Base-by-base conservation (phyloP, 768 basidiomycete species). In the Lactarius trivialis region DNA sequence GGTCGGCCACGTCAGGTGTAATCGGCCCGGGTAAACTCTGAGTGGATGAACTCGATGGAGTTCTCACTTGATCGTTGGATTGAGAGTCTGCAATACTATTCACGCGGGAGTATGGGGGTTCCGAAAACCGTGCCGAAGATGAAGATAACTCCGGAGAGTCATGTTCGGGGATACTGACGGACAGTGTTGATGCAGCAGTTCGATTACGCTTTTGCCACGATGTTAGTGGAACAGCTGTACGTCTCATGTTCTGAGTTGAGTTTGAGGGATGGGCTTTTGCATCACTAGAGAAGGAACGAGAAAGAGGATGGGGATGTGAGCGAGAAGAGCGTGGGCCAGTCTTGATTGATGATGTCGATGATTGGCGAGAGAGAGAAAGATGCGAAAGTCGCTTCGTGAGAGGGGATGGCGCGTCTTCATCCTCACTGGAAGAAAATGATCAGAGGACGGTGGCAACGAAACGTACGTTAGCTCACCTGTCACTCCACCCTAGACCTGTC, bases 401-500 rank as follows among this genome's bases (percentile, higher is more conserved):
- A 28, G 74, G 71, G 1, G 73, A 74, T 9, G 76, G 76, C 11
- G 76, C 75, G 55, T 75, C 76, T 60, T 77, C 76, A 65, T 77
- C 76, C 66, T 77, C 76, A 64, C 76, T 76, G 54, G 30, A 49
- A n/a, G 33, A 12, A 15, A 30, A 12, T 3, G 11, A 19, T 57
- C 12, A 59, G 30, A 21, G 19, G 48, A 52, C 15, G 41, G 12
- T 28, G 15, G 12, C 12, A n/a, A 36, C 50, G 36, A 39, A 39
- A 24, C 28, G 15, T n/a, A 39, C 69, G 43, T 26, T 24, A 48
- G 14, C 45, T 48, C 24, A 76, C 72, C 74, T 75, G 65, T 78
- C 76, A 52, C 76, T 76, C 76, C 76, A 78, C 1, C 76, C 76
- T 12, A 78, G 68, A 1, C 76, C 76, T 12, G 76, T 78, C 8